These are phyloP conservation scores for Ceratobasidium sp. DNA, from an alignment of 1,284 basidiomycete species.

Conservation along the genomic window DNA sequence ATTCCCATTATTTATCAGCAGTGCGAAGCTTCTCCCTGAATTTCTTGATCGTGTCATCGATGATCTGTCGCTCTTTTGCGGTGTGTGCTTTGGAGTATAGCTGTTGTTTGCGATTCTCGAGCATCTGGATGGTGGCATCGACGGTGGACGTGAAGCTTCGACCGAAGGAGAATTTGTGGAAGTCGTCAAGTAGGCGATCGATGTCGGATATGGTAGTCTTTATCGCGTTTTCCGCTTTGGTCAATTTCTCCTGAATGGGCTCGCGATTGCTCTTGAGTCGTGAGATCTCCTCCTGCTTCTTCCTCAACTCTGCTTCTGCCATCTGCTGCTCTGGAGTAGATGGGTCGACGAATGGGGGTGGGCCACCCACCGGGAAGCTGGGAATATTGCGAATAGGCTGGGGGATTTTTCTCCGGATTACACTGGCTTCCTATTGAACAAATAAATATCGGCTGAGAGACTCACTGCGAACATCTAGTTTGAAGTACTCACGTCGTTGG, in stretches of 20 bases:
- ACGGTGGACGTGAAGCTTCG: not conserved
- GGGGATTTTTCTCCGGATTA: no score
- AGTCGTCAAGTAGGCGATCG: not conserved
- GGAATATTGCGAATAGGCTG: no score
- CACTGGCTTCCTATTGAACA: no score
- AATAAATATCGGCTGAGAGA: no score
- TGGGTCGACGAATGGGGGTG: no score
- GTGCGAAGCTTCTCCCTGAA: conserved; percentile 5
- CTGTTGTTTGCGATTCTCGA: conserved; percentile 57
- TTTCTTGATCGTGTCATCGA: not conserved
- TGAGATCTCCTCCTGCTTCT: not conserved
- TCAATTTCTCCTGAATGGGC: not conserved
- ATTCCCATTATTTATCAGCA: not conserved
- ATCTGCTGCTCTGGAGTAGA: no score
- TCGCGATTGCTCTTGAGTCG: not conserved
- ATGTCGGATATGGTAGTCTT: not conserved
- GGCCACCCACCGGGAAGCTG: no score
- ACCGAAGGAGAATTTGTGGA: not conserved
- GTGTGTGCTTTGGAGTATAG: conserved; percentile 61
- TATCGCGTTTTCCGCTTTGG: not conserved
- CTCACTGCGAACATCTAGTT: no score
- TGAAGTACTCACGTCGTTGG: no score
- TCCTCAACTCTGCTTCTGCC: no score
- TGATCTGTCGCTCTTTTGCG: not conserved
- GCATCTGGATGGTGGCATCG: not conserved